These are phyloP conservation scores for Excoecaria agallocha DNA, from an alignment of 345 rosid genomes.

Conservation along the genomic window DNA sequence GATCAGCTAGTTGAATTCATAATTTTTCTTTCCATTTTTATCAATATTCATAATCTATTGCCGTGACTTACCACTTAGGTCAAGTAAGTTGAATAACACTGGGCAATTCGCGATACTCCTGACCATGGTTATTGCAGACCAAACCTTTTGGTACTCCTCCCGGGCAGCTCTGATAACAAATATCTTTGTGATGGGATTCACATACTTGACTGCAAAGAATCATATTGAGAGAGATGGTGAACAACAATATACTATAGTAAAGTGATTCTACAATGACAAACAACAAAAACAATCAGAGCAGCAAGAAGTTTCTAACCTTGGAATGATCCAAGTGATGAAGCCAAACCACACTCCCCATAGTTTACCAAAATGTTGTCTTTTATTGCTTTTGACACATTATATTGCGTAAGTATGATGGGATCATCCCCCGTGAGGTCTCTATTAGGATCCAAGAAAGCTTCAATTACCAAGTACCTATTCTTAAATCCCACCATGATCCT, in stretches of 20 bases:
- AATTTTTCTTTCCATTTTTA: too few species aligned
- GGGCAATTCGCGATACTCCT: constrained; percentile 61
- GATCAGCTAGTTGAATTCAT: background rate
- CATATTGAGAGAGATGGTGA: background rate
- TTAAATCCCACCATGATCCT: constrained; percentile 68
- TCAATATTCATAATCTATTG: background rate
- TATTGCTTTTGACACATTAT: constrained; percentile 58
- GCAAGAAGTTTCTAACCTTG: constrained; percentile 34
- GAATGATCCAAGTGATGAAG: constrained; percentile 60
- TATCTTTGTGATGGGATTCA: constrained; percentile 68
- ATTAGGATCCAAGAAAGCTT: constrained; percentile 69
- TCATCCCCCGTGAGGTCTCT: constrained; percentile 46
- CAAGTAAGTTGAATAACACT: constrained; percentile 62
- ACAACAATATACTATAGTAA: background rate
- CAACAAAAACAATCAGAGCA: background rate
- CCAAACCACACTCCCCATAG: constrained; percentile 76
- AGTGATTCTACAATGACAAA: background rate
- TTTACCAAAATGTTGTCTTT: constrained; percentile 62
- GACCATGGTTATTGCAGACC: constrained; percentile 75
- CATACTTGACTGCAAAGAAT: constrained; percentile 57
- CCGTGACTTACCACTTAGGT: constrained; percentile 55
- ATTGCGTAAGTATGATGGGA: constrained; percentile 62
- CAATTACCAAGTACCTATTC: constrained; percentile 73
- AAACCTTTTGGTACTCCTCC: constrained; percentile 66
- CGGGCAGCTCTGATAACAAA: constrained; percentile 67